Percentiles rank a stretch among this genome's conserved stretches.
Conservation (phyloP, 179 eudicot species). For the Silene coronaria region DNA sequence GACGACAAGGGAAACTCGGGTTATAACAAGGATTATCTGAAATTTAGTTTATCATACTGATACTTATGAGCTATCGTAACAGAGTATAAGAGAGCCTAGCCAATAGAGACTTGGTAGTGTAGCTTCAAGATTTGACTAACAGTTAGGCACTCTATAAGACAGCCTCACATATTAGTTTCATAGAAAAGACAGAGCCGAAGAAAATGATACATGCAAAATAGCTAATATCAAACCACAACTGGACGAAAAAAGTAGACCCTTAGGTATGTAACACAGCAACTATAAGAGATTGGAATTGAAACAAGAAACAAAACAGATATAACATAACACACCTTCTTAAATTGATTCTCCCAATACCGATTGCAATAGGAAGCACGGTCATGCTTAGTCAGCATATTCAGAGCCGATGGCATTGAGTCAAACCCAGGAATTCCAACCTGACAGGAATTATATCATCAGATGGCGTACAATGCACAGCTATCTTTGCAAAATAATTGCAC, state of each 20-base stretch:
- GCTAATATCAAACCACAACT: neutral
- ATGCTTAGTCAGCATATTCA: conserved; percentile 89
- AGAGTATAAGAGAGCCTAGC: neutral
- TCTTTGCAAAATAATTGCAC: neutral
- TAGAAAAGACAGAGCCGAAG: neutral
- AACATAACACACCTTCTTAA: conserved; percentile 63
- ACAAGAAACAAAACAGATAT: neutral
- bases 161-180: conserved; percentile 3
- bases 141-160: neutral
- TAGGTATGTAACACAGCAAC: neutral
- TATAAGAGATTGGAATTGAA: neutral
- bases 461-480: neutral
- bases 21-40: neutral
- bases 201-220: neutral
- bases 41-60: neutral
- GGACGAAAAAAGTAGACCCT: neutral
- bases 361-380: conserved; percentile 97
- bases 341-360: conserved; percentile 88
- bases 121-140: conserved; percentile 7
- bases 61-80: neutral
- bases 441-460: conserved; percentile 22
- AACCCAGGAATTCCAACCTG: conserved; percentile 99
- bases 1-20: neutral
- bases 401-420: conserved; percentile 95
- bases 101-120: neutral